These are phyloP conservation scores for Nannizzia gypsea DNA, from an alignment of 2,329 filamentous ascomycete genomes.

Conservation along the genomic window DNA sequence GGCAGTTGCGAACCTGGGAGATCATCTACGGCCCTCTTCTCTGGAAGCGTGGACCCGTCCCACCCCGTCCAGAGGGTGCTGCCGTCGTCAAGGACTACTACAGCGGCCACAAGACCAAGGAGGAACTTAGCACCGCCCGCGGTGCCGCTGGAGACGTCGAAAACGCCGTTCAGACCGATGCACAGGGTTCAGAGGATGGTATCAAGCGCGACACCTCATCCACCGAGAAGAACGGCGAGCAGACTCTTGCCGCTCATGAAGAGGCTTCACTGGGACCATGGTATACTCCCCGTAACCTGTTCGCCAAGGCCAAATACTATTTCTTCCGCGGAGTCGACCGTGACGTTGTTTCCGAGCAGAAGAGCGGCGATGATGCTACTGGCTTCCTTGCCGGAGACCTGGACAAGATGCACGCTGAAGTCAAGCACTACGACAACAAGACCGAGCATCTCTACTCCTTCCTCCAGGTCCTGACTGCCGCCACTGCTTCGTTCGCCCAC, in stretches of 20 bases:
- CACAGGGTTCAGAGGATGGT: constrained; percentile 12
- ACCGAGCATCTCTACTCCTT: constrained; percentile 41
- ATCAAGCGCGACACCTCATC: constrained; percentile 15
- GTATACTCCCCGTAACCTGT: constrained; percentile 22
- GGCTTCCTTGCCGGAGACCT: constrained; percentile 28
- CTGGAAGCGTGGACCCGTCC: constrained; percentile 29
- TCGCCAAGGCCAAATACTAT: constrained; percentile 33
- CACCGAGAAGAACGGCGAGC: constrained; percentile 15
- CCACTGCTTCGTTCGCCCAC: constrained; percentile 35
- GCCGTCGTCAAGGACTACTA: constrained; percentile 34
- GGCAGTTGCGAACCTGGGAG: constrained; percentile 24
- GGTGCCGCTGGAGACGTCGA: neutral
- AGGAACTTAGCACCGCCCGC: neutral
- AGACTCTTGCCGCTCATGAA: constrained; percentile 23
- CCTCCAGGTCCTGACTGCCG: constrained; percentile 31
- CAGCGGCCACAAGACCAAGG: constrained; percentile 16
- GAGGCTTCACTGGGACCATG: constrained; percentile 16
- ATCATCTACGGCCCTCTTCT: constrained; percentile 31
- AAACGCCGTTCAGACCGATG: constrained; percentile 16
- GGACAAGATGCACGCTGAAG: constrained; percentile 32
- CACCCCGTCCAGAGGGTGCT: constrained; percentile 26
- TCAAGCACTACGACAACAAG: constrained; percentile 35
- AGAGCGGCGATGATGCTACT: neutral
- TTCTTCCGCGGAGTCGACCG: constrained; percentile 36
- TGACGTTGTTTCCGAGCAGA: constrained; percentile 26